These are phyloP conservation scores for Solanum bukasovii DNA, from an alignment of 257 asterid genomes.

Conservation along the genomic window DNA sequence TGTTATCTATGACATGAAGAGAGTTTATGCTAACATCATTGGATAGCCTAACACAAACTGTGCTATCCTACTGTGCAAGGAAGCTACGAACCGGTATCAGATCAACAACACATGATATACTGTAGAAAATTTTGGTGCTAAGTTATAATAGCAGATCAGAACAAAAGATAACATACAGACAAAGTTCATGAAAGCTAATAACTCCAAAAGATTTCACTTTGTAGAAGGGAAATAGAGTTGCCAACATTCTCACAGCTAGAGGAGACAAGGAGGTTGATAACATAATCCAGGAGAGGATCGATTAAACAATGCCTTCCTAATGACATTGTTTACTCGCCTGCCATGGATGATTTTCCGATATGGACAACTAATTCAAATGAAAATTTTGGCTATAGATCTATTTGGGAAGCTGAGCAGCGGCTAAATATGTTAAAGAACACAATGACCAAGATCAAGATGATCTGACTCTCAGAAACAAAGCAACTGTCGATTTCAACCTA, in stretches of 20 bases:
- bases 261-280: background rate
- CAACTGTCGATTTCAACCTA: background rate
- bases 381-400: background rate
- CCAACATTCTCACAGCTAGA: background rate
- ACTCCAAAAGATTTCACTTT: background rate
- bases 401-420: too few species aligned
- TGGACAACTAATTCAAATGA: background rate
- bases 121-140: background rate
- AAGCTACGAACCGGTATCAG: background rate
- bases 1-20: too few species aligned
- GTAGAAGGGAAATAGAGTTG: background rate
- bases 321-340: background rate
- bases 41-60: background rate
- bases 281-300: background rate
- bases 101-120: background rate
- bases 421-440: too few species aligned
- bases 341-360: background rate
- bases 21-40: too few species aligned
- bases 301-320: background rate
- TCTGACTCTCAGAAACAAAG: background rate
- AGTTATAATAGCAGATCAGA: background rate
- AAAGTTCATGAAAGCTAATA: background rate
- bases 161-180: background rate
- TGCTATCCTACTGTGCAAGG: background rate
- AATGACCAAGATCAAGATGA: background rate